These are phyloP conservation scores for Termitomyces sp. DNA, from an alignment of 768 basidiomycete species.

Conservation along the genomic window DNA sequence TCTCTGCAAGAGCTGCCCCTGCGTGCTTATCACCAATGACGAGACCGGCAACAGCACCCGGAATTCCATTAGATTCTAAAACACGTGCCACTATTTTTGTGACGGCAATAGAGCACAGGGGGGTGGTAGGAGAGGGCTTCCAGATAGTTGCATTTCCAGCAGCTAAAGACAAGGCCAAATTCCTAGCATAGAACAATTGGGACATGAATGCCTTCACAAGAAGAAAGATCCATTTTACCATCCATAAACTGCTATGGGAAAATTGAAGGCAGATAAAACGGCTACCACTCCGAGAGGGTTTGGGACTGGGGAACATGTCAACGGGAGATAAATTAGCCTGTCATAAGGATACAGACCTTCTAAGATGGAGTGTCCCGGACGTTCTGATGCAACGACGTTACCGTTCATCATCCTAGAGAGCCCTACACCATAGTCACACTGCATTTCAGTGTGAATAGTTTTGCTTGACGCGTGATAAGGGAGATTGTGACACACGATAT, in stretches of 20 bases:
- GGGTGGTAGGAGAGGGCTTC: constrained; percentile 92
- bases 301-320: constrained; percentile 55
- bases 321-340: constrained; percentile 5
- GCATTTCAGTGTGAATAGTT: constrained; percentile 5
- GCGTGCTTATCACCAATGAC: constrained; percentile 80
- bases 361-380: constrained; percentile 86
- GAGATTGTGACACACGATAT: constrained; percentile 64
- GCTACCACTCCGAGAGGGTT: constrained; percentile 77
- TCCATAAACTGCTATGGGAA: constrained; percentile 91
- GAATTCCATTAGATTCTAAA: constrained; percentile 77
- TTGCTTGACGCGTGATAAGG: background rate
- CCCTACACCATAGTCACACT: constrained; percentile 96
- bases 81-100: constrained; percentile 81
- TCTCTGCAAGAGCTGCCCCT: constrained; percentile 77
- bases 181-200: constrained; percentile 47
- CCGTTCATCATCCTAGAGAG: constrained; percentile 95
- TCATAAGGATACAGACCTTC: constrained; percentile 53
- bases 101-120: constrained; percentile 87
- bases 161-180: constrained; percentile 81
- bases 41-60: constrained; percentile 80
- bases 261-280: constrained; percentile 93
- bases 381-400: constrained; percentile 80
- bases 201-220: background rate
- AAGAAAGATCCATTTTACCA: constrained; percentile 45
- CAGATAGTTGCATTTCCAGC: constrained; percentile 93